Conservation (phyloP, 83 land plant species). For the Diphasiastrum complanatum region DNA sequence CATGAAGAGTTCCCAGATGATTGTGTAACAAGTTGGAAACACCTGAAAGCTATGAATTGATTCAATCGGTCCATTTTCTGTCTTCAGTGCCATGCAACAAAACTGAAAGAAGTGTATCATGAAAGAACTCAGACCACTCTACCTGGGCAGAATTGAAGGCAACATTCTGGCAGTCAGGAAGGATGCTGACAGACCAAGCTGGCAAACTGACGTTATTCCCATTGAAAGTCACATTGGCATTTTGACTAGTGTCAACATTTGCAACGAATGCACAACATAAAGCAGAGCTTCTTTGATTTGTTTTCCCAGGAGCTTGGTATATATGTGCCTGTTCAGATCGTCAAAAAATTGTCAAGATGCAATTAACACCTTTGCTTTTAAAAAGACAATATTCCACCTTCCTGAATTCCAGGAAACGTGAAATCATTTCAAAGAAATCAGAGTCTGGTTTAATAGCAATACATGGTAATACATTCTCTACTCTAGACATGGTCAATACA, state of each 20-base stretch:
- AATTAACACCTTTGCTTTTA: too few relatives aligned
- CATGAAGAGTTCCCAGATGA: too few relatives aligned
- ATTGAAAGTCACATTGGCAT: background rate
- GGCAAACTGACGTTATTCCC: slow-evolving; percentile 2
- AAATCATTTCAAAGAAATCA: too few relatives aligned
- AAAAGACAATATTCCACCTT: too few relatives aligned
- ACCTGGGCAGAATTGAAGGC: slow-evolving; percentile 9
- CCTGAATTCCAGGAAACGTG: too few relatives aligned
- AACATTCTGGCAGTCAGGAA: background rate
- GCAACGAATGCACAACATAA: background rate
- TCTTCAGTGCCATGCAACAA: background rate
- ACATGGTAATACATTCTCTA: too few relatives aligned
- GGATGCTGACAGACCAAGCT: slow-evolving; percentile 5
- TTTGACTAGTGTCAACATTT: background rate
- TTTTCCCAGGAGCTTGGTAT: too few relatives aligned
- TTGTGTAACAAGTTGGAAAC: background rate
- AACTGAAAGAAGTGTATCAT: background rate
- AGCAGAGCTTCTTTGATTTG: background rate
- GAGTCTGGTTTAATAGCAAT: too few relatives aligned
- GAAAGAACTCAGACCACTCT: background rate
- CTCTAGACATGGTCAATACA: too few relatives aligned
- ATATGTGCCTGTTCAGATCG: too few relatives aligned
- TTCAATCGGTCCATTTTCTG: background rate
- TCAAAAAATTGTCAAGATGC: too few relatives aligned
- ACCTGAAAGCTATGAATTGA: background rate